Evolutionary conservation across 441 rosid genomes (phyloP).

Genomic region (Rhodomyrtus psidioides): DNA sequence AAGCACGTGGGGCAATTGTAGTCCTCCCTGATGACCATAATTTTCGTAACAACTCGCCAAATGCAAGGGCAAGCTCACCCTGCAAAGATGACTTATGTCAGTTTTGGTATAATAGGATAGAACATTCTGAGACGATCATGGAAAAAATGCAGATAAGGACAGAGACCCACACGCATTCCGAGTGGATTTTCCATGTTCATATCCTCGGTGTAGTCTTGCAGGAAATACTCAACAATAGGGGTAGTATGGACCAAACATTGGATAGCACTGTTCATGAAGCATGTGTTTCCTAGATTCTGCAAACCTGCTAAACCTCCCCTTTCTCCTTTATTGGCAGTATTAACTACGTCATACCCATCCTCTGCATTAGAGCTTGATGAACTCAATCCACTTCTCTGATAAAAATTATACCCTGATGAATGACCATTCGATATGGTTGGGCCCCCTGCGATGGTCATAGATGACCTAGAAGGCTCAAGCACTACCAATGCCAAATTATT

Average conservation of each 20-base stretch:
- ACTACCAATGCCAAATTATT: constrained; percentile 61
- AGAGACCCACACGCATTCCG: constrained; percentile 51
- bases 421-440: constrained; percentile 44
- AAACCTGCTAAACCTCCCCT: constrained; percentile 55
- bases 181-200: constrained; percentile 51
- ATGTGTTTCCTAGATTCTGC: constrained; percentile 65
- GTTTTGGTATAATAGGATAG: constrained; percentile 2
- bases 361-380: constrained; percentile 23
- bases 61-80: constrained; percentile 67
- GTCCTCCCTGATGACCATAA: constrained; percentile 46
- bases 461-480: constrained; percentile 54
- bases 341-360: constrained; percentile 22
- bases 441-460: constrained; percentile 43
- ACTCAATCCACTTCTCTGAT: constrained; percentile 31
- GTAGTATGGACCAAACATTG: constrained; percentile 68
- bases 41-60: constrained; percentile 52
- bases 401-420: constrained; percentile 26
- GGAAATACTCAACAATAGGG: constrained; percentile 46
- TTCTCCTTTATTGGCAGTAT: constrained; percentile 35
- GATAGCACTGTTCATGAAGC: constrained; percentile 66
- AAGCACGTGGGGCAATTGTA: constrained; percentile 42
- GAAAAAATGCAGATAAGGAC: background rate
- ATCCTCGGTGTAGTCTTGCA: constrained; percentile 44
- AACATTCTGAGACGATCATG: background rate
- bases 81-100: constrained; percentile 27